Conservation (phyloP, 768 basidiomycete species). For the Phanerochaete carnosa region DNA sequence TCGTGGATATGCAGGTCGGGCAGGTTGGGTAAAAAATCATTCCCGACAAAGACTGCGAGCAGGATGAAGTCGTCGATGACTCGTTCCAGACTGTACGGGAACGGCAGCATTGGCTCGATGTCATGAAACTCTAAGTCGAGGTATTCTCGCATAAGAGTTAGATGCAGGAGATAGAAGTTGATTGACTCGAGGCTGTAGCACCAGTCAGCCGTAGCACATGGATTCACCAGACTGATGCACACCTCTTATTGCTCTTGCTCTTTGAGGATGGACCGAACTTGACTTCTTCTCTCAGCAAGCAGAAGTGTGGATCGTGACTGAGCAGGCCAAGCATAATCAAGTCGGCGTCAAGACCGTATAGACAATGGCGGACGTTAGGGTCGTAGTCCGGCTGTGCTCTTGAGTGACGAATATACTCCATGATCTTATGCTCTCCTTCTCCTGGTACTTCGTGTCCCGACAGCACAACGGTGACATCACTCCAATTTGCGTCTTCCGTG, state of each 20-base stretch:
- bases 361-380: constrained; percentile 94
- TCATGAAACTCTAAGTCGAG: constrained; percentile 91
- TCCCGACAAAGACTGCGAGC: constrained; percentile 95
- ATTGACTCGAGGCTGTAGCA: constrained; percentile 59
- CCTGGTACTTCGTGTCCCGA: constrained; percentile 98
- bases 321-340: constrained; percentile 96
- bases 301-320: constrained; percentile 99
- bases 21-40: constrained; percentile 95
- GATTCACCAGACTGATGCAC: constrained; percentile 3
- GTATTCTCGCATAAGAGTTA: constrained; percentile 95
- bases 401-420: constrained; percentile 95
- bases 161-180: constrained; percentile 93
- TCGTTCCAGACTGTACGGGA: constrained; percentile 86
- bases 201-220: neutral
- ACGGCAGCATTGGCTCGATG: constrained; percentile 63
- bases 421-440: constrained; percentile 99
- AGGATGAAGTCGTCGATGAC: constrained; percentile 98
- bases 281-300: constrained; percentile 94
- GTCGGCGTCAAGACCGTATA: constrained; percentile 98
- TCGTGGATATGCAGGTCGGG: constrained; percentile 98
- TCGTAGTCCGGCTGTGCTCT: constrained; percentile 96
- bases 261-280: constrained; percentile 81
- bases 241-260: constrained; percentile 67
- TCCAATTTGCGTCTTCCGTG: constrained; percentile 94
- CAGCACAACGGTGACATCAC: constrained; percentile 85